Base-by-base conservation (phyloP, 2,329 filamentous ascomycete species). In the Fusarium sp. region DNA sequence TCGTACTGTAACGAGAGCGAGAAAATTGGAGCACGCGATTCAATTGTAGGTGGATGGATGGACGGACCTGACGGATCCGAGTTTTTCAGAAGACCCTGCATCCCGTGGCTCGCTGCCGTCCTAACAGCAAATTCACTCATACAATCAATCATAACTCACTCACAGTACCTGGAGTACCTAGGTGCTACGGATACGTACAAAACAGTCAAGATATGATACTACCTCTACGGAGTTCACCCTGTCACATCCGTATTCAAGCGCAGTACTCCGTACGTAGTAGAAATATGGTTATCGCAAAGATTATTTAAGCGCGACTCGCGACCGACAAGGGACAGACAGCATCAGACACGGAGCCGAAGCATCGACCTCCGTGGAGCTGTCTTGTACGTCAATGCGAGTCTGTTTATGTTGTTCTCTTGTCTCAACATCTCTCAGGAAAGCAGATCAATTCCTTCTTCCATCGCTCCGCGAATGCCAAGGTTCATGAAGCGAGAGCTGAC, bases 101-200 rank as follows among this genome's bases (percentile, higher is more conserved):
- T 73, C 53, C 54, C 53, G 61, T 55, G 55, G 52, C 45, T 55
- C 60, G 45, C 45, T 59, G 63, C 62, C 68, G 66, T 58, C 59
- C 53, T 24, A 61, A 59, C 57, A 73, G 68, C 52, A 69, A 76
- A 76, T 76, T 76, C 73, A 76, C 74, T 76, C 73, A 76, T 76
- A 76, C 72, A 73, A 71, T 68, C 72, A 73, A 71, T 68, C 34
- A 47, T 18, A 40, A 72, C 49, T 43, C 47, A 51, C 44, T 43
- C 32, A 47, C 52, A 49, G 45, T 38, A 38, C 16, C 16, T 16
- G 10, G 32, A 16, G 25, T 27, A 27, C 32, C 32, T 34, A 34
- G 32, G 32, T 38, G 32, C 32, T 38, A 11, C 32, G 16, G 16
- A 18, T 38, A 34, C 16, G 32, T 34, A 34, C 40, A 29, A 24